Evolutionary conservation across 192 early-diverging fungal species (phyloP).

Genomic region (Oehlia diaphana): DNA sequence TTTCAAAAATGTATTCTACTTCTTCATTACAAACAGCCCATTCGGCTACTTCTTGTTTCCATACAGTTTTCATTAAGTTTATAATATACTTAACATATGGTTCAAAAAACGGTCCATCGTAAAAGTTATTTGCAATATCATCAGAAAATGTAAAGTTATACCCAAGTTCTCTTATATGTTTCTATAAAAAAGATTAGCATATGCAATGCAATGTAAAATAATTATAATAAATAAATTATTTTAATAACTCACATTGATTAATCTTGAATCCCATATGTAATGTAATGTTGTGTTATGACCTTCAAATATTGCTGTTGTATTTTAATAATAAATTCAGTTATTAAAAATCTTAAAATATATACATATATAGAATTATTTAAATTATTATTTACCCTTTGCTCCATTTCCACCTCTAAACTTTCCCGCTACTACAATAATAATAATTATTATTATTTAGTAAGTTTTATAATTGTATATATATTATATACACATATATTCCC

Average conservation of each 20-base stretch:
- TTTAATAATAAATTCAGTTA: too few species aligned
- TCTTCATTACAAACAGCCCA: constrained; percentile 6
- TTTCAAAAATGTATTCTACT: neutral
- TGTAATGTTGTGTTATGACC: constrained; percentile 37
- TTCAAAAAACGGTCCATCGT: neutral
- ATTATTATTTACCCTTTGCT: constrained; percentile 8
- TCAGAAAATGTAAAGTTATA: neutral
- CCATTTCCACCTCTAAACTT: constrained; percentile 7
- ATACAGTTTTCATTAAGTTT: neutral
- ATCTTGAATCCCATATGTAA: constrained; percentile 38
- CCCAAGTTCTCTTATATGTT: constrained; percentile 22
- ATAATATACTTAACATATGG: constrained; percentile 7
- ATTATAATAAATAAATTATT: neutral
- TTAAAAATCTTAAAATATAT: too few species aligned
- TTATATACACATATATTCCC: neutral
- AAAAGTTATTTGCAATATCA: neutral
- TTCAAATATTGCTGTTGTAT: constrained; percentile 19
- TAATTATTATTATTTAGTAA: neutral
- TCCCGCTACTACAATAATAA: neutral
- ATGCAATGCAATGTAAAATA: neutral
- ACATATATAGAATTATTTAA: too few species aligned
- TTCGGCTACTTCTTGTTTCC: neutral
- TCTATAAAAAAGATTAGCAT: neutral
- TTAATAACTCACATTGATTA: constrained; percentile 34
- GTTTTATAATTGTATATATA: neutral